phyloP scores from a whole-genome alignment of 345 rosid species.

The Salix udensis region DNA sequence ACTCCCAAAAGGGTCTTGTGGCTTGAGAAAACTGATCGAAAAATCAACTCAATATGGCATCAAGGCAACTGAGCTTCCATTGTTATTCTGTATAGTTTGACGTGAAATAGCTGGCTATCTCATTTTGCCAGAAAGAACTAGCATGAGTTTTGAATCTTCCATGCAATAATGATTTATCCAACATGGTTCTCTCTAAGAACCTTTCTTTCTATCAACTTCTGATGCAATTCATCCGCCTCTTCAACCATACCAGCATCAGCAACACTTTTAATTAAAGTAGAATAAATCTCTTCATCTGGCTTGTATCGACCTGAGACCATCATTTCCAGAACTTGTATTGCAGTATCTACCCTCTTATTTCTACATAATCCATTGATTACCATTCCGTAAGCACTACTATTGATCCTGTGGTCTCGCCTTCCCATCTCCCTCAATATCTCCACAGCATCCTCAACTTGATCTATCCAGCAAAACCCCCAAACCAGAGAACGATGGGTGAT shows the following conservation, averaged over 20 bases:
- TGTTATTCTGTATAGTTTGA: neutral
- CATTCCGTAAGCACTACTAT: slow-evolving; percentile 42
- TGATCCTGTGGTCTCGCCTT: slow-evolving; percentile 44
- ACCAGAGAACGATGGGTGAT: slow-evolving; percentile 62
- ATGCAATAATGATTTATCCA: neutral
- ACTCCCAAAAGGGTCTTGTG: neutral
- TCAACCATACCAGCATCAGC: slow-evolving; percentile 59
- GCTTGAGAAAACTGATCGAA: neutral
- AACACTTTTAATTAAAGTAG: slow-evolving; percentile 41
- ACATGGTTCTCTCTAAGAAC: slow-evolving; percentile 14
- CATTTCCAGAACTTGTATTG: slow-evolving; percentile 60
- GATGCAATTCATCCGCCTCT: slow-evolving; percentile 54
- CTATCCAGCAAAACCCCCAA: slow-evolving; percentile 59
- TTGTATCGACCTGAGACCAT: slow-evolving; percentile 52
- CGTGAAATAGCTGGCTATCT: neutral
- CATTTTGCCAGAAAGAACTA: neutral
- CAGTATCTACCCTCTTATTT: slow-evolving; percentile 53
- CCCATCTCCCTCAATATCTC: slow-evolving; percentile 54
- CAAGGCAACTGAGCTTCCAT: neutral
- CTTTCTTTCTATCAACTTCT: slow-evolving; percentile 44
- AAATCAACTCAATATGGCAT: neutral
- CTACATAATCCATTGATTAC: slow-evolving; percentile 58
- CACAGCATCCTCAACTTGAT: slow-evolving; percentile 50
- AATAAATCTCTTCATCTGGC: slow-evolving; percentile 47
- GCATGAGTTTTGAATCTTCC: neutral